Base-by-base conservation (phyloP, 1,284 basidiomycete genomes). In the Amylostereum chailletii region DNA sequence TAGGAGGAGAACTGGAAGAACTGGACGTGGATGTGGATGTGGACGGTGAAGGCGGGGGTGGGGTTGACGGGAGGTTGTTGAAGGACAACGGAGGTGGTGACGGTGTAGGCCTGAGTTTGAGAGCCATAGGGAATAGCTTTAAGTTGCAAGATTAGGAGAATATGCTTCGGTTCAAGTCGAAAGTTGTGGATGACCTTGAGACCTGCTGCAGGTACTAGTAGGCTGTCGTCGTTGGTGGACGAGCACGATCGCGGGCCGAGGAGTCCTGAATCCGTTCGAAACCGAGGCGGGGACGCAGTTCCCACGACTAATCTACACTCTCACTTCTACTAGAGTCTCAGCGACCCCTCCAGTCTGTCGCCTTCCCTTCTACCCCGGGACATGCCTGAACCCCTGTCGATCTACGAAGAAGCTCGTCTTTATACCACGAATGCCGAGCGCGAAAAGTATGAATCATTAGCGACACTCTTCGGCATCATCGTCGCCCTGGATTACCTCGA, bases 401-500 rank as follows among this genome's bases (percentile, higher is more conserved):
- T 92, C 42, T 91, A 94, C 63, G 90, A 98, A 76, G 94, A 98
- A 65, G 92, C 88, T 9, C 80, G 92, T 42, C 74, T 98, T 11
- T 93, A 93, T 70, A 83, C 79, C 4, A 91, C 83, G 42, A 95
- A 95, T 61, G 76, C 88, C 5, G 92, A 96, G 63, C 76, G 95
- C 51, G 95, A 98, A 64, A 84, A 82, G 58, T 89, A 88, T 62
- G 94, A 90, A 59, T 86, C 90, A 34, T 76, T 93, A 34, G 89
- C 92, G 1, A 98, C 93, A 5, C 74, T 99, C 4, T 99, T 90
- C 61, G 88, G 90, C 30, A 89, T 98, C 60, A 84, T 97, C 52
- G 86, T 95, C 47, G 80, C 89, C 1, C 74, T 99, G 30, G 94
- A 98, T 62, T 96, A 94, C 62, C 83, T 98, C 30, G 95, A 99